Base-by-base conservation (phyloP, 306 rosid genomes). In the Dalbergia cultrata region DNA sequence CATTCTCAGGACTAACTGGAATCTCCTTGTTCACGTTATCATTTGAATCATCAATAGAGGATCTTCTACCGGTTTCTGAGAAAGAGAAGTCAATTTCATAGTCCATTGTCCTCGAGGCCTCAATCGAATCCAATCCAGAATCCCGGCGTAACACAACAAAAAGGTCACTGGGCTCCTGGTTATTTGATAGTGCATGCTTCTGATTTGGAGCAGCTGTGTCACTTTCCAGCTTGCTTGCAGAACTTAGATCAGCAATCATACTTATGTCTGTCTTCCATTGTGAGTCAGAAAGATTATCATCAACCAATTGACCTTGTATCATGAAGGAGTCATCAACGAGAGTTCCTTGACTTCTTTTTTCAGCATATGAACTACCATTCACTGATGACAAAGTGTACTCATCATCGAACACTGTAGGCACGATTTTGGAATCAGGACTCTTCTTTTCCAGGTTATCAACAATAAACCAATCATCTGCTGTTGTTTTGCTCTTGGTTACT, bases 291-390 rank as follows among this genome's bases (percentile, higher is more conserved):
- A 6, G 66, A 86, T 67, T 69, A 57, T 76, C 70, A 49, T 75
- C 81, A 3, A 76, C 79, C 75, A 85, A 74, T 50, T 83, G 89
- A 74, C 88, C 79, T 58, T 83, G 90, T 64, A 90, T 81, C 88
- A 90, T 88, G 87, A 90, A 90, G 67, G 92, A 90, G 76, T 90
- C 94, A 83, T 90, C 94, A 19, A 70, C 18, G 17, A 60, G 63
- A 72, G 70, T 57, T 50, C 70, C 50, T 79, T 57, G 84, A 13
- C 53, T 69, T 67, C 86, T 78, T 65, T 83, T 85, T 33, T 83
- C 85, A 13, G 80, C 50, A 12, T 8, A n/a, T n/a, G 80, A 72
- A 14, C 8, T 16, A 65, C 6, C 63, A 45, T 72, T 79, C 70
- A 60, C 84, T 9, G 76, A 60, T 37, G 90, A 60, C 22, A 78